Conservation (phyloP, 306 rosid species). For the Castanopsis chinensis region DNA sequence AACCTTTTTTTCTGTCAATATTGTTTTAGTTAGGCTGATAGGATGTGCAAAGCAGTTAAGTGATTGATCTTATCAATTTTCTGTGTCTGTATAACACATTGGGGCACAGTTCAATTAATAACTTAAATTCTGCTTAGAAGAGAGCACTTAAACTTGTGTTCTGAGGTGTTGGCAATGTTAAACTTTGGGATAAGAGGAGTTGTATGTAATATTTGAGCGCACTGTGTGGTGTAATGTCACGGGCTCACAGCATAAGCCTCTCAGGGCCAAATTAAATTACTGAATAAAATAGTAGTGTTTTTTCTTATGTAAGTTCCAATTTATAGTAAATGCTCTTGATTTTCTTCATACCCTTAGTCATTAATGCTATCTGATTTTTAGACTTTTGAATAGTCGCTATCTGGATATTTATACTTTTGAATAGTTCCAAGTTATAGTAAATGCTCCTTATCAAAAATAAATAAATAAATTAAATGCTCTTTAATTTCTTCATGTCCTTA, state of each 20-base stretch:
- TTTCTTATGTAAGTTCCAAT: neutral
- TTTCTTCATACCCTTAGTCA: neutral
- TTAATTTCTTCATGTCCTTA: neutral
- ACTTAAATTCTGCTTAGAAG: neutral
- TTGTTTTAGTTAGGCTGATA: neutral
- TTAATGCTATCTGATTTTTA: neutral
- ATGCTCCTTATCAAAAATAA: no score
- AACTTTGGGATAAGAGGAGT: neutral
- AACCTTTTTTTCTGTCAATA: neutral
- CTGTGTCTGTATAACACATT: neutral
- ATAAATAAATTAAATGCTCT: neutral
- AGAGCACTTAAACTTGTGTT: neutral
- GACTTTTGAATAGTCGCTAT: neutral
- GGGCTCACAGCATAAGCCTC: neutral
- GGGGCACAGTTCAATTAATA: neutral
- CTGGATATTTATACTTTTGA: no score
- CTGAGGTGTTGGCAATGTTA: neutral
- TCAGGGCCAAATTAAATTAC: neutral
- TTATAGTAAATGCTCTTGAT: neutral
- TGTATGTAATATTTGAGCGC: neutral
- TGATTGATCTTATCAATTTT: neutral
- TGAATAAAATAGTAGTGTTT: neutral
- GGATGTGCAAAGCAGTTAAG: neutral
- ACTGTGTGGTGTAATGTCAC: neutral
- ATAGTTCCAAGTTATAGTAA: no score